A percentile compares a stretch with the other conserved stretches of the same genome.
Evolutionary conservation across 352 stramenopile species (phyloP).

Genomic region (Pythium myriotylum): DNA sequence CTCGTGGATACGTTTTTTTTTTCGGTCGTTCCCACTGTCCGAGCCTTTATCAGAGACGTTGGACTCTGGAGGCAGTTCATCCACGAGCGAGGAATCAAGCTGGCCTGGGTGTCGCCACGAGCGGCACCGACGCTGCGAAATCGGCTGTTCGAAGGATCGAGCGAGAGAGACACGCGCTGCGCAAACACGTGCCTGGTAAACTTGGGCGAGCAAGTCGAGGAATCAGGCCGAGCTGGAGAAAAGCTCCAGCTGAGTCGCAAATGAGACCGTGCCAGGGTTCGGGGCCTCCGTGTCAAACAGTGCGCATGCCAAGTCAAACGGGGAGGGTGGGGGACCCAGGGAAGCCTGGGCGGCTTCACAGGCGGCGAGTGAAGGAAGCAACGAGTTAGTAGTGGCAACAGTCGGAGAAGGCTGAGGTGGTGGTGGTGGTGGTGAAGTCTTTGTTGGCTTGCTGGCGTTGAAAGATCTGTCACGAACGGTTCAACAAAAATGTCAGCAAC

Average conservation of each 20-base stretch:
- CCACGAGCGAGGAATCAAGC: too few species aligned
- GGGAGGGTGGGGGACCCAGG: constrained; percentile 5
- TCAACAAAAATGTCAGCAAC: constrained; percentile 7
- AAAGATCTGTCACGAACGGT: too few species aligned
- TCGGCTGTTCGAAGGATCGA: not conserved
- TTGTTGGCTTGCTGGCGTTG: not conserved
- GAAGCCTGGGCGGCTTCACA: constrained; percentile 3
- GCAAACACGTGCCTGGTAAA: not conserved
- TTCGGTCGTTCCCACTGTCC: too few species aligned
- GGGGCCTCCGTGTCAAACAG: constrained; percentile 3
- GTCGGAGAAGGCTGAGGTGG: too few species aligned
- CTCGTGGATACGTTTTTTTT: too few species aligned
- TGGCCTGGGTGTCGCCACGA: too few species aligned
- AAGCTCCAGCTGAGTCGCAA: constrained; percentile 16
- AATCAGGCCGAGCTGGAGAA: constrained; percentile 12
- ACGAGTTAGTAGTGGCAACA: not conserved
- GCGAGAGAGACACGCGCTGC: not conserved
- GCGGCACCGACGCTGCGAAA: constrained; percentile 11
- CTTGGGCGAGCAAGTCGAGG: not conserved
- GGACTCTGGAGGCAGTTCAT: too few species aligned
- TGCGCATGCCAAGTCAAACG: constrained; percentile 8
- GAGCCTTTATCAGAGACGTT: too few species aligned
- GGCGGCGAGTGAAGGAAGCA: constrained; percentile 12
- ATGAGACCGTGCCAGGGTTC: constrained; percentile 3
- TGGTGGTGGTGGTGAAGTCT: not conserved